Evolutionary conservation across 1,284 basidiomycete genomes (phyloP).

Genomic region (Vanrija pseudolonga): DNA sequence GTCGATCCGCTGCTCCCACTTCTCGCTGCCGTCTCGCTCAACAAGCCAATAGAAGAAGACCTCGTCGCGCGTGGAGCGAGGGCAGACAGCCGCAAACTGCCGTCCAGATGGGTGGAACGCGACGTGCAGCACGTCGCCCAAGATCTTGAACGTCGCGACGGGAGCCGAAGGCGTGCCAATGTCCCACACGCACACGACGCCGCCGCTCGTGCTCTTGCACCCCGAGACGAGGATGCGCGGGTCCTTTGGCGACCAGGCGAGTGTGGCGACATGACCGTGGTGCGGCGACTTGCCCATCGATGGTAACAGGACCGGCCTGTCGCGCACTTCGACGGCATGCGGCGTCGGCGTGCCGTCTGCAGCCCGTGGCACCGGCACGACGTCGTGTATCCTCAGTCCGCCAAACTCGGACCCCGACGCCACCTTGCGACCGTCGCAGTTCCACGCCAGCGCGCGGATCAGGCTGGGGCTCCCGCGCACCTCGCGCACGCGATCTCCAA

Average conservation of each 20-base stretch:
- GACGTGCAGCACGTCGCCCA: constrained; percentile 37
- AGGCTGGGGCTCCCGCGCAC: constrained; percentile 24
- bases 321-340: neutral
- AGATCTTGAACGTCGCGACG: constrained; percentile 28
- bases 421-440: constrained; percentile 23
- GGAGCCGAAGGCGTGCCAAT: constrained; percentile 16
- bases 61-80: constrained; percentile 27
- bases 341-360: neutral
- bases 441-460: constrained; percentile 26
- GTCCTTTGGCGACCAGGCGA: constrained; percentile 41
- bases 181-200: constrained; percentile 38
- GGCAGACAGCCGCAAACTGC: constrained; percentile 41
- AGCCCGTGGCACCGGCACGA: constrained; percentile 4
- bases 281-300: constrained; percentile 31
- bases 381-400: constrained; percentile 27
- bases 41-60: constrained; percentile 36
- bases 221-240: constrained; percentile 36
- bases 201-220: constrained; percentile 26
- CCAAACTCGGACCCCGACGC: constrained; percentile 29
- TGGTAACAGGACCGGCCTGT: constrained; percentile 1
- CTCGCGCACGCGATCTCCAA: constrained; percentile 20
- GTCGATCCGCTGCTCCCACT: constrained; percentile 36
- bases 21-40: constrained; percentile 14
- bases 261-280: constrained; percentile 32
- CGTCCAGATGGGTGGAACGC: constrained; percentile 39